phyloP scores from a whole-genome alignment of 2,329 filamentous ascomycete genomes.

The Passalora sequoiae region DNA sequence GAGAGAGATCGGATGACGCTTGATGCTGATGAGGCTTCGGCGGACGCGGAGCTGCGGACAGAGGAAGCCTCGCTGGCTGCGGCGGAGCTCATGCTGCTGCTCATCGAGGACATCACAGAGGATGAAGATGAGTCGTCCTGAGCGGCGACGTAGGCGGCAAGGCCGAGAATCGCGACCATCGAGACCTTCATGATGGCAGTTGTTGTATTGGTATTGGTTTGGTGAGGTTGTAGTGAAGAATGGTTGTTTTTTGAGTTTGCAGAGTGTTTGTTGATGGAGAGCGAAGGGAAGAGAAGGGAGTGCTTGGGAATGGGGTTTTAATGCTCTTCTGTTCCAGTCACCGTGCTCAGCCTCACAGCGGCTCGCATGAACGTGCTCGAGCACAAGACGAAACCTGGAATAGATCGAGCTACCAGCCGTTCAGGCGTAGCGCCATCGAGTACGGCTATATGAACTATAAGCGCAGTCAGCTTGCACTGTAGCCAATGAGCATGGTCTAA shows the following conservation, averaged over 20 bases:
- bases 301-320: slow-evolving; percentile 2
- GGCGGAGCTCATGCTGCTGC: background rate
- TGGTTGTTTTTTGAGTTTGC: background rate
- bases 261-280: background rate
- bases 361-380: background rate
- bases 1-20: background rate
- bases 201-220: background rate
- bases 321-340: background rate
- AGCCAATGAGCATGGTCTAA: background rate
- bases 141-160: slow-evolving; percentile 2
- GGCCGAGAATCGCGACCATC: slow-evolving; percentile 1
- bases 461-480: background rate
- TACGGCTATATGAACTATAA: background rate
- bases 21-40: background rate
- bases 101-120: background rate
- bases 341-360: background rate
- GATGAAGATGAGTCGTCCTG: background rate
- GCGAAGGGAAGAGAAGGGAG: background rate
- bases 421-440: slow-evolving; percentile 1
- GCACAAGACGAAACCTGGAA: background rate
- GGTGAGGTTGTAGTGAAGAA: background rate
- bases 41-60: background rate
- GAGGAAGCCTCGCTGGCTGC: slow-evolving; percentile 1
- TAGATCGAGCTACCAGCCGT: background rate
- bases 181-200: slow-evolving; percentile 1